Conservation (phyloP, 2,329 filamentous ascomycete genomes). For the Aspergillus nomiae region DNA sequence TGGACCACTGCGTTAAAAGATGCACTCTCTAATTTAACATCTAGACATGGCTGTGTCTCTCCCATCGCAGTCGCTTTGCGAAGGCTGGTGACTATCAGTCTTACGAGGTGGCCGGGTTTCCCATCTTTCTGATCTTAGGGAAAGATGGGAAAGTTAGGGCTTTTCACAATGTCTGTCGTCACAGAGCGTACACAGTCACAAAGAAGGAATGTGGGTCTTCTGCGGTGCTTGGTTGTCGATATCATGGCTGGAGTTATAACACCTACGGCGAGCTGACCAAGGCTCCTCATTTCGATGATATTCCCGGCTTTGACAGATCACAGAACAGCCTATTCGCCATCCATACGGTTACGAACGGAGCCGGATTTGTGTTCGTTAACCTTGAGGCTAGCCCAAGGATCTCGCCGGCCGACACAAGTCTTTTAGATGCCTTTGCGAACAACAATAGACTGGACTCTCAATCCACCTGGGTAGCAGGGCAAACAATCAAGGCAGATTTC, state of each 20-base stretch:
- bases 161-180: constrained; percentile 66
- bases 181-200: constrained; percentile 63
- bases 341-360: constrained; percentile 22
- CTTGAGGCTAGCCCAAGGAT: constrained; percentile 17
- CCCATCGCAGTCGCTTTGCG: constrained; percentile 48
- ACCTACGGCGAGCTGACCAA: constrained; percentile 60
- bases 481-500: constrained; percentile 29
- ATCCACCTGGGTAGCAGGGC: constrained; percentile 31
- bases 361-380: constrained; percentile 33
- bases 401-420: neutral
- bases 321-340: constrained; percentile 57
- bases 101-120: constrained; percentile 58
- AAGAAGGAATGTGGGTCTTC: constrained; percentile 53
- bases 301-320: constrained; percentile 58
- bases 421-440: constrained; percentile 17
- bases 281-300: constrained; percentile 60
- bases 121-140: constrained; percentile 57
- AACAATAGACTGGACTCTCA: constrained; percentile 9
- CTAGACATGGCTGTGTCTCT: constrained; percentile 40
- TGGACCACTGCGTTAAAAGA: neutral
- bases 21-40: neutral
- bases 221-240: constrained; percentile 59
- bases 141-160: constrained; percentile 56
- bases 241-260: constrained; percentile 66
- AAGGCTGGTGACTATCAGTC: constrained; percentile 60